Evolutionary conservation across 345 rosid genomes (phyloP).

Genomic region (Crucihimalaya himalaica): DNA sequence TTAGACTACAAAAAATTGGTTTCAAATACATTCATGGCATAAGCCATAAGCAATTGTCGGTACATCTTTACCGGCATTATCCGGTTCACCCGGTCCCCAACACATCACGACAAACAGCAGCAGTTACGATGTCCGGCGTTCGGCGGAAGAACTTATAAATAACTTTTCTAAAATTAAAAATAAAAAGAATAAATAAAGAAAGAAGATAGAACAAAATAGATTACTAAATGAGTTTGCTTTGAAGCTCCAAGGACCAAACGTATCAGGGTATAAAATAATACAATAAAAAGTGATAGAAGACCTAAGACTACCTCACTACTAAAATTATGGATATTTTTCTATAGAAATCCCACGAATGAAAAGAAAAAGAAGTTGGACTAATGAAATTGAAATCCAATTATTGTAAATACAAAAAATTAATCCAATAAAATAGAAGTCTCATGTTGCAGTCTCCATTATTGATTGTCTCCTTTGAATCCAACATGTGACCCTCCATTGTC

Average conservation of each 20-base stretch:
- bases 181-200: background rate
- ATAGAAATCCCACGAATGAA: conserved; percentile 26
- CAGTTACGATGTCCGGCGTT: conserved; percentile 48
- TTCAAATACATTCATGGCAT: conserved; percentile 33
- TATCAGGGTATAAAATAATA: conserved; percentile 26
- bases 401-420: background rate
- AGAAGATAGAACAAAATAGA: background rate
- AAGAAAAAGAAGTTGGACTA: conserved; percentile 21
- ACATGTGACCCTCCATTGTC: conserved; percentile 59
- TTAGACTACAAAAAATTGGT: background rate
- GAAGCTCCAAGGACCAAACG: conserved; percentile 28
- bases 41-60: conserved; percentile 40
- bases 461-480: conserved; percentile 59
- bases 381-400: conserved; percentile 9
- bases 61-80: conserved; percentile 25
- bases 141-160: conserved; percentile 42
- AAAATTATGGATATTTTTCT: conserved; percentile 14
- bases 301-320: conserved; percentile 39
- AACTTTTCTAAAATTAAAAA: background rate
- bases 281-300: conserved; percentile 29
- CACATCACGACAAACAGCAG: conserved; percentile 38
- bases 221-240: conserved; percentile 24
- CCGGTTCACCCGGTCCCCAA: conserved; percentile 32
- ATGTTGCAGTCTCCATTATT: conserved; percentile 53
- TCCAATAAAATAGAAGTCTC: conserved; percentile 30